These are phyloP conservation scores for Eucalyptus pumila DNA, from an alignment of 345 rosid species.

Conservation along the genomic window DNA sequence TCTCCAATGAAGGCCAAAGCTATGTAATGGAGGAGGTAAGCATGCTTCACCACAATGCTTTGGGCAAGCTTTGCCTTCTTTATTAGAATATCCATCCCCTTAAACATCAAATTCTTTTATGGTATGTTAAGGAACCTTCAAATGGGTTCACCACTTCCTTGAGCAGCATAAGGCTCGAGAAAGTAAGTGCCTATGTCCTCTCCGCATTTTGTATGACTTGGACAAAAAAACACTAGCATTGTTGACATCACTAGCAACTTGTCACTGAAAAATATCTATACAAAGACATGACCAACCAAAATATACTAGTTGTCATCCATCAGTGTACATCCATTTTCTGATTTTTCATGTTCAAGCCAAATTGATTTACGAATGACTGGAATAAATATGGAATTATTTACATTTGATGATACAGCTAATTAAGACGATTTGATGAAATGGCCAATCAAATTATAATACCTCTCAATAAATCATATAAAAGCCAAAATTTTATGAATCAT, in stretches of 20 bases:
- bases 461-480: neutral
- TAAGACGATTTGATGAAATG: rapidly evolving
- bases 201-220: rapidly evolving
- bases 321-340: neutral
- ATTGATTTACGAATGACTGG: rapidly evolving
- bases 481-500: neutral
- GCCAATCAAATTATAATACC: neutral
- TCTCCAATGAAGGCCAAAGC: neutral
- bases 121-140: neutral
- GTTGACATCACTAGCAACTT: rapidly evolving
- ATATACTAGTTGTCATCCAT: neutral
- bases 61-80: neutral
- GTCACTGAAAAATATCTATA: rapidly evolving
- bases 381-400: neutral
- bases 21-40: neutral
- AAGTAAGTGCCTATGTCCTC: neutral
- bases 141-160: neutral
- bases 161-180: rapidly evolving
- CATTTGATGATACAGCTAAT: neutral
- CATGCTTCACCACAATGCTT: neutral
- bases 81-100: neutral
- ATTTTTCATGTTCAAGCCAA: neutral
- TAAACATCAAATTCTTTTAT: neutral
- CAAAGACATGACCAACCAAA: neutral
- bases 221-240: neutral